Evolutionary conservation across 257 asterid genomes (phyloP).

Genomic region (Plantago ovata): DNA sequence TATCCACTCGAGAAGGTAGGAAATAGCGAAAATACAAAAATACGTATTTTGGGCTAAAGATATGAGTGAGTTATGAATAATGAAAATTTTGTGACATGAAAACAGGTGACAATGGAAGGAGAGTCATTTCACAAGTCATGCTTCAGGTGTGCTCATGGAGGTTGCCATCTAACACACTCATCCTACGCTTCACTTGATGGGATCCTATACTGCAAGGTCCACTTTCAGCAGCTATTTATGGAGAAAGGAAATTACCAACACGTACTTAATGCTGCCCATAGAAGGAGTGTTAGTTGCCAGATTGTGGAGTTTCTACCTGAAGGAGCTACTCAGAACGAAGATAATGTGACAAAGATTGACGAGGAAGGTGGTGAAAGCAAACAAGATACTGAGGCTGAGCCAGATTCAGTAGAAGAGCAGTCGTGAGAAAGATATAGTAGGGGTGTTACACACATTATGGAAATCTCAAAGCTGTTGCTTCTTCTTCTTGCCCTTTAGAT

Average conservation of each 20-base stretch:
- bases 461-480: background rate
- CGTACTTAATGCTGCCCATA: slow-evolving; percentile 39
- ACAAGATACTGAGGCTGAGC: slow-evolving; percentile 20
- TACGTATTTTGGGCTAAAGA: too few species aligned
- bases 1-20: slow-evolving; percentile 76
- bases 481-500: background rate
- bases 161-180: slow-evolving; percentile 59
- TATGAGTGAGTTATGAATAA: background rate
- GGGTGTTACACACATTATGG: background rate
- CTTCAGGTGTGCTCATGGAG: slow-evolving; percentile 64
- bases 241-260: slow-evolving; percentile 68
- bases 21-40: background rate
- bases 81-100: background rate
- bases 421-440: background rate
- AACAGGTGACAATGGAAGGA: slow-evolving; percentile 60
- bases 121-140: slow-evolving; percentile 62
- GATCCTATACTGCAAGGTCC: slow-evolving; percentile 56
- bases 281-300: slow-evolving; percentile 21
- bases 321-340: slow-evolving; percentile 6
- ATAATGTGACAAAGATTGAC: slow-evolving; percentile 15
- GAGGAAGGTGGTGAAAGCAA: slow-evolving; percentile 4
- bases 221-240: slow-evolving; percentile 61
- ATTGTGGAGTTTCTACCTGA: background rate
- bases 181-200: slow-evolving; percentile 58
- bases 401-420: slow-evolving; percentile 25